Evolutionary conservation across 2,329 filamentous ascomycete species (phyloP), one percentile per base, ranked within the genome.

Genomic region (Venturia carpophila): DNA sequence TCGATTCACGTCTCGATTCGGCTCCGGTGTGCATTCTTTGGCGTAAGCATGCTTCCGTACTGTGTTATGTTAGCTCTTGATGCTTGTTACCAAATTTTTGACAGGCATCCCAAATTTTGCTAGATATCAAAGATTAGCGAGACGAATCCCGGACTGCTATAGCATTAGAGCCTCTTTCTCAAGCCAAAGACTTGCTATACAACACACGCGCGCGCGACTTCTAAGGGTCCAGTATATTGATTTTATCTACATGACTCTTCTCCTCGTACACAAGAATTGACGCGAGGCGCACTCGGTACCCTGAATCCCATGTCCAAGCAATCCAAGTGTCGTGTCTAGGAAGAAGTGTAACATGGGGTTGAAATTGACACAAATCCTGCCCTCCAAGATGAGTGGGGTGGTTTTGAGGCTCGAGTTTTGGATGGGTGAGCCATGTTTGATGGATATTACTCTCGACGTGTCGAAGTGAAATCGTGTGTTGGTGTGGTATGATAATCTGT

Each of bases 371-470:
- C 52, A 58, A 58, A 15, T 34, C 9, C 30, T 58, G 52, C 52
- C 52, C 52, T 37, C 9, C 52, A 34, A n/a, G 10, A 15, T 58
- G 52, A 58, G 52, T 58, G 52, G 52, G 30, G 52, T 37, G 27
- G 15, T 58, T 19, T 58, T 58, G 30, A 17, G 52, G 17, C 52
- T 58, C 15, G 15, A 27, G 19, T 58, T 5, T 34, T 17, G 11
- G 27, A 37, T 37, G 52, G 37, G 52, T 58, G 52, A 58, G 52
- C 52, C 52, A 15, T 58, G 30, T 13, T 21, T 58, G 27, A 4
- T 58, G 30, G 52, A 11, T 37, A 58, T 58, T 58, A 37, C 6
- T 58, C 52, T 58, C 30, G 52, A 58, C 30, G 27, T 37, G 52
- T 58, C 52, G 17, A 58, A 5, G 19, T 37, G 30, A 58, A 19